These are phyloP conservation scores for Rutidosis leptorrhynchoides DNA, from an alignment of 129 eudicot genomes.

Conservation along the genomic window DNA sequence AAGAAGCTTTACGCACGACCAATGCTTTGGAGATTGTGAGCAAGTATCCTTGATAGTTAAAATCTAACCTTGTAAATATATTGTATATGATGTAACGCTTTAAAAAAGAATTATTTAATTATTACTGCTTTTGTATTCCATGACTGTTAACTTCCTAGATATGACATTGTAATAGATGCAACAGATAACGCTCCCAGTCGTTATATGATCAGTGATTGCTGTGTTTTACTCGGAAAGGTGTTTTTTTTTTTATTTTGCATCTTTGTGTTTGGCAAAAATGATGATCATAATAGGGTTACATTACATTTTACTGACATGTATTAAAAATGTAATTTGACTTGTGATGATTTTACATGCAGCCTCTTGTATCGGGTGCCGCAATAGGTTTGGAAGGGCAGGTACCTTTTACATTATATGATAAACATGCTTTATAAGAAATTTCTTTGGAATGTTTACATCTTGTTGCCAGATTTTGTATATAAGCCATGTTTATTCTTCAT, in stretches of 20 bases:
- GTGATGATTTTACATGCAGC: conserved; percentile 48
- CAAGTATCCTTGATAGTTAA: conserved; percentile 57
- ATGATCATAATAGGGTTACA: neutral
- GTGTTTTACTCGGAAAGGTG: conserved; percentile 94
- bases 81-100: neutral
- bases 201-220: conserved; percentile 96
- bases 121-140: conserved; percentile 26
- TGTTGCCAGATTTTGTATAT: conserved; percentile 17
- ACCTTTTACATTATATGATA: neutral
- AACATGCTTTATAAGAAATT: neutral
- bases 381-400: conserved; percentile 99
- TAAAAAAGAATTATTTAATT: neutral
- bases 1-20: conserved; percentile 80
- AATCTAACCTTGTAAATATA: conserved; percentile 1
- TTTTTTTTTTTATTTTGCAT: conserved; percentile 16
- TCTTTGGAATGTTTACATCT: neutral
- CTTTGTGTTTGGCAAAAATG: neutral
- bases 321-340: neutral
- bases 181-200: conserved; percentile 97
- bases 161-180: conserved; percentile 87
- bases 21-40: conserved; percentile 93
- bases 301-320: neutral
- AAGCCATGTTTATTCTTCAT: conserved; percentile 15
- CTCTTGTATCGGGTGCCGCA: conserved; percentile 99
- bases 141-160: conserved; percentile 52